Evolutionary conservation across 306 rosid species (phyloP), one percentile per base, ranked within the genome.

Genomic region (Gillenia trifoliata): DNA sequence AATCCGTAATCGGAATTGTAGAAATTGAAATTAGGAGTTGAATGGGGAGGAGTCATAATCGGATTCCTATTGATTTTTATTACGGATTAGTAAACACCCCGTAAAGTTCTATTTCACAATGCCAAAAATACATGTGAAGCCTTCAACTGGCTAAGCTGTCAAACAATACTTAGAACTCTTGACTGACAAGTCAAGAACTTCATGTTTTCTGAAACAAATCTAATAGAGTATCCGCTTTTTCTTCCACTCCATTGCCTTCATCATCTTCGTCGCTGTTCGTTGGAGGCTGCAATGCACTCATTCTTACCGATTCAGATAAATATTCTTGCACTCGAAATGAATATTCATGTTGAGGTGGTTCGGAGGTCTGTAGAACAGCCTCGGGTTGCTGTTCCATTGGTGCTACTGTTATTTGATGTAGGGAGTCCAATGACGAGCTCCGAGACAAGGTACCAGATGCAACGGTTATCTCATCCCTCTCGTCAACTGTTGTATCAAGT

Each of bases 361-460:
- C 68, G 8, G 83, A 59, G 33, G 75, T 71, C 71, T 81, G 85
- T 30, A 71, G 67, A 49, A n/a, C 67, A 3, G 79, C 33, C 57
- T 87, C 83, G 8, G 72, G 41, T 38, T 38, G 77, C 60, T 83
- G 78, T 78, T 83, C 62, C 72, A 9, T 81, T 72, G 92, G 81
- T 34, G 85, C 87, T 36, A 91, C 83, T 23, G 90, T 93, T 22
- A 85, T 79, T 82, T 91, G 95, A 83, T 90, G 91, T 70, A 86
- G 79, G 19, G 90, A 79, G 65, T 79, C 97, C 28, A 94, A 70
- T 22, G 97, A 91, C 8, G 89, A 82, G 78, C 88, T 87, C 68
- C 92, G 78, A n/a, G 98, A 85, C 63, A 93, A 71, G 4, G 96
- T 91, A 30, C 83, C 92, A 0, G 97, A 94, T 11, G 82, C 98